These are phyloP conservation scores for Pestalotiopsis fici DNA, from an alignment of 2,329 filamentous ascomycete species.

Conservation along the genomic window DNA sequence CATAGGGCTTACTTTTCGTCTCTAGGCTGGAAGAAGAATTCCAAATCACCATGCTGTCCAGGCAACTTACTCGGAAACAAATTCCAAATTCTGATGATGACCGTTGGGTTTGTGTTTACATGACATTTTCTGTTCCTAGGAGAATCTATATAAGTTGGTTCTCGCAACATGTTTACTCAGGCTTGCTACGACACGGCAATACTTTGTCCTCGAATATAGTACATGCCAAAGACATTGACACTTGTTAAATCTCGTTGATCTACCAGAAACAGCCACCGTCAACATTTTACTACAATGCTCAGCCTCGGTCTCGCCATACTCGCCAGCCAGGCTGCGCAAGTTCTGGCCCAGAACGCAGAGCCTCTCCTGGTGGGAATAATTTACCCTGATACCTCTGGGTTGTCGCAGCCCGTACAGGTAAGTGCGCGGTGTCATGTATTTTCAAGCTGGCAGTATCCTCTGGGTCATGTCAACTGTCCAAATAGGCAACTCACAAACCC, in stretches of 20 bases:
- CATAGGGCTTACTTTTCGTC: not conserved
- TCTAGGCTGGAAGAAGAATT: not conserved
- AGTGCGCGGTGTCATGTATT: not conserved
- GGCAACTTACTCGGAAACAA: not conserved
- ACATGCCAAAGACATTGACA: not conserved
- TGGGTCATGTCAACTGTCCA: too few relatives aligned
- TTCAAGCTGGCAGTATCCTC: too few relatives aligned
- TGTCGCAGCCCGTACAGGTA: not conserved
- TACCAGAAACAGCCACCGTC: not conserved
- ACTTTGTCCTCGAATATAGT: not conserved
- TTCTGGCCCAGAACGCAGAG: not conserved
- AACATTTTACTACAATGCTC: not conserved
- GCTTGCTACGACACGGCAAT: not conserved
- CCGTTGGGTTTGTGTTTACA: not conserved
- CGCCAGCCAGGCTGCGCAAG: not conserved
- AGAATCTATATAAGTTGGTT: not conserved
- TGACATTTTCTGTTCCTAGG: not conserved
- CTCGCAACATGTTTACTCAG: not conserved
- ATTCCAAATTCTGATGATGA: not conserved
- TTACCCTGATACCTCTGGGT: not conserved
- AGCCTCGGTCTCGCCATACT: not conserved
- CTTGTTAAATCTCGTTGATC: not conserved
- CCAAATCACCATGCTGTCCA: not conserved
- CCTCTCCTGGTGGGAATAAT: not conserved
- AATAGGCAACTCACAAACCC: too few relatives aligned